Base-by-base conservation (phyloP, 2,329 filamentous ascomycete genomes). In the Metarhizium brunneum region DNA sequence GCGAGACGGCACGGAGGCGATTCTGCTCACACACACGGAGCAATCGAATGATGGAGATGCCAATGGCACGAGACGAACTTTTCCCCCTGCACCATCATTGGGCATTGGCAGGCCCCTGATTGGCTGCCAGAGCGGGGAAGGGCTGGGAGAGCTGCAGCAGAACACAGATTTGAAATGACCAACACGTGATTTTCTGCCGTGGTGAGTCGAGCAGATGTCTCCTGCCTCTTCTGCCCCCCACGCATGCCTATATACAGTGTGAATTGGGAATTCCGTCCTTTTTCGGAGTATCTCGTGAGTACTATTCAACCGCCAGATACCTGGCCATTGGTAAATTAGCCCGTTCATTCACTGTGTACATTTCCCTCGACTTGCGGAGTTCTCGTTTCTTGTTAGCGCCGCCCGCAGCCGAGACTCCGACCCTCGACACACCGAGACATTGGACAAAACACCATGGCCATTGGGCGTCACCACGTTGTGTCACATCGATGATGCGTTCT, bases 111-210 rank as follows among this genome's bases (percentile, higher is more conserved):
- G 53, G 50, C 32, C 18, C 56, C 40, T 68, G 64, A 71, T 71
- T 71, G 69, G 69, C 36, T 54, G 6, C 13, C 35, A 29, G 52
- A 65, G 68, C 64, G 68, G 68, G 68, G 65, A 60, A 64, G 57
- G 54, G 54, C 51, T 42, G 56, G 30, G 30, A 52, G 35, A 18
- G 30, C 35, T 47, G 32, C 43, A 20, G 50, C 25, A 47, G 47
- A 35, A 20, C 48, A 47, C 54, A 53, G 63, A 56, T 58, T 57
- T 49, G 38, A 20, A 20, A 49, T 42, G 30, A 47, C 40, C 55
- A 50, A 43, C 56, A 57, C 56, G 56, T 57, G 56, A 57, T 52
- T 45, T 2, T 6, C n/a, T 49, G 8, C 45, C 45, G 32, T 35
- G 25, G 25, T 25, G 3, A 29, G 13, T 18, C 32, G n/a, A 25